Conservation (phyloP, 371 early-diverging fungal genomes). For the Chytridiales sp. region DNA sequence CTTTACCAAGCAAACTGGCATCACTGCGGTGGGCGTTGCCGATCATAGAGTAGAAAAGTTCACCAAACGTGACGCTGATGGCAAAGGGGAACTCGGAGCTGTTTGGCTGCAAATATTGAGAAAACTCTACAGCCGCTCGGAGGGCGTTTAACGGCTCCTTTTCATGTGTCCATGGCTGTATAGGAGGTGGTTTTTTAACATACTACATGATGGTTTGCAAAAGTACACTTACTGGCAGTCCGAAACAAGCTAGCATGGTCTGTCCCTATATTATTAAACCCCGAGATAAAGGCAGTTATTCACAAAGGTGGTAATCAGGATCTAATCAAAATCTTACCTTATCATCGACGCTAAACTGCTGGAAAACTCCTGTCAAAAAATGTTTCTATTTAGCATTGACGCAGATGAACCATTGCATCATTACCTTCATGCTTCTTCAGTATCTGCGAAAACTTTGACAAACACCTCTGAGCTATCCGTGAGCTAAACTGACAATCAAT, state of each 20-base stretch:
- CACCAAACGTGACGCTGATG: conserved; percentile 7
- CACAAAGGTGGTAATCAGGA: too few relatives aligned
- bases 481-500: conserved; percentile 20
- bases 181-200: background rate
- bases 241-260: conserved; percentile 9
- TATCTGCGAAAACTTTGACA: too few relatives aligned
- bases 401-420: too few relatives aligned
- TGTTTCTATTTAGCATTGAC: too few relatives aligned
- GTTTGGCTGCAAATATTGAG: background rate
- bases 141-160: background rate
- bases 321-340: background rate
- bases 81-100: background rate
- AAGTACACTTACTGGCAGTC: conserved; percentile 12
- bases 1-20: conserved; percentile 13
- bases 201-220: too few relatives aligned
- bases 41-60: conserved; percentile 4
- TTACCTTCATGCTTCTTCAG: conserved; percentile 1
- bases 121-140: conserved; percentile 1
- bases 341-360: too few relatives aligned
- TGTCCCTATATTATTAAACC: conserved; percentile 16
- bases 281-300: background rate
- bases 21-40: background rate
- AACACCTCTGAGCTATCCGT: conserved; percentile 18
- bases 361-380: too few relatives aligned
- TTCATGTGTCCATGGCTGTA: conserved; percentile 10